Evolutionary conservation across 306 rosid species (phyloP).

Genomic region (Castanea sativa): DNA sequence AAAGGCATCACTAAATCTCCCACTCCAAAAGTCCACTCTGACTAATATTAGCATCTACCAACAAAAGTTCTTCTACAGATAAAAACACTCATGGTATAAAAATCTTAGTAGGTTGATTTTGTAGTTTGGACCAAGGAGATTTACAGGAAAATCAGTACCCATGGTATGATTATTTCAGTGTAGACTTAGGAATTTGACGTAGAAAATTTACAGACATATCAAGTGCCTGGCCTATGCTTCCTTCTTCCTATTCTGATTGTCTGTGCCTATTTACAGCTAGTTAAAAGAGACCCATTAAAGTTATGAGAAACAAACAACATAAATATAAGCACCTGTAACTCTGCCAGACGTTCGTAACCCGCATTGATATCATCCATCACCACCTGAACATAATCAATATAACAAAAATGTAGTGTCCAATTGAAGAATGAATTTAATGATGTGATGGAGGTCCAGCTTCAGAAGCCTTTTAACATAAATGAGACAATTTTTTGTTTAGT

Average conservation of each 20-base stretch:
- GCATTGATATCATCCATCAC: slow-evolving; percentile 92
- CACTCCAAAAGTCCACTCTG: neutral
- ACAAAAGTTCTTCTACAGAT: neutral
- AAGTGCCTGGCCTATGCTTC: neutral
- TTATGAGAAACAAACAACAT: slow-evolving; percentile 8
- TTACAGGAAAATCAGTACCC: neutral
- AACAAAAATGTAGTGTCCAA: neutral
- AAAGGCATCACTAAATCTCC: neutral
- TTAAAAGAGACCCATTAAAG: neutral
- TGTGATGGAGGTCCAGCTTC: neutral
- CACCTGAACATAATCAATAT: slow-evolving; percentile 38
- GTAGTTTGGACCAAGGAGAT: neutral
- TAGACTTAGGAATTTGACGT: neutral
- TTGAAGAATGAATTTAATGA: neutral
- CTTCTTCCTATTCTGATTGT: neutral
- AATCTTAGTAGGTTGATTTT: neutral
- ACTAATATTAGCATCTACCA: neutral
- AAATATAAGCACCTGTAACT: slow-evolving; percentile 61
- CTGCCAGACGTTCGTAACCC: slow-evolving; percentile 94
- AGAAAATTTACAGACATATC: neutral
- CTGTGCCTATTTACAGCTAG: neutral
- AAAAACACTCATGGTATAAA: neutral
- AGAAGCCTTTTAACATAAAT: neutral
- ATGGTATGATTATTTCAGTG: neutral
- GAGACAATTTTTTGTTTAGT: neutral